These are phyloP conservation scores for Wickerhamomyces silvicola DNA, from an alignment of 805 yeast species.

Conservation along the genomic window DNA sequence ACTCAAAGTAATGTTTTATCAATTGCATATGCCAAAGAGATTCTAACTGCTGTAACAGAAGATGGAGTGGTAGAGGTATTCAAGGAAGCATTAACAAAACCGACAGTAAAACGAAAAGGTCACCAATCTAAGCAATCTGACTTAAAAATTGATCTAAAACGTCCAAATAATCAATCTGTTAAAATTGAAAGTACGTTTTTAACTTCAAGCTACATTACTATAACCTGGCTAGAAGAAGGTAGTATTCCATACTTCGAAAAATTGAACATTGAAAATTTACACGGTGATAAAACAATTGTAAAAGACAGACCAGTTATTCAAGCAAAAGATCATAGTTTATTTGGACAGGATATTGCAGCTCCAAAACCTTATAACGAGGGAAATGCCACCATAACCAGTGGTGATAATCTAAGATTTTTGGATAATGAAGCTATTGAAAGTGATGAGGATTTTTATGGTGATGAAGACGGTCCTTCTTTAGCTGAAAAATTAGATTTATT, in stretches of 20 bases:
- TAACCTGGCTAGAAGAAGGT: slow-evolving; percentile 61
- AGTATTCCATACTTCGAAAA: slow-evolving; percentile 51
- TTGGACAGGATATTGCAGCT: slow-evolving; percentile 42
- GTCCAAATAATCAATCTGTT: slow-evolving; percentile 33
- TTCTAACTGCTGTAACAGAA: slow-evolving; percentile 58
- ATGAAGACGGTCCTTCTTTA: slow-evolving; percentile 41
- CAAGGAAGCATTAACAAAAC: slow-evolving; percentile 41
- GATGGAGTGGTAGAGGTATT: slow-evolving; percentile 72
- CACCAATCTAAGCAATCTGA: slow-evolving; percentile 46
- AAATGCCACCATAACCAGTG: slow-evolving; percentile 54
- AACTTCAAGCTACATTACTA: slow-evolving; percentile 30
- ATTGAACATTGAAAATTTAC: slow-evolving; percentile 37
- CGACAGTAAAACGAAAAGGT: slow-evolving; percentile 36
- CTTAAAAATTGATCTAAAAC: slow-evolving; percentile 37
- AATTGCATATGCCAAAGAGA: slow-evolving; percentile 33
- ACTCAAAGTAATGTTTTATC: slow-evolving; percentile 55
- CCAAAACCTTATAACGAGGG: slow-evolving; percentile 55
- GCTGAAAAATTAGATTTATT: slow-evolving; percentile 47
- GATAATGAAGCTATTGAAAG: slow-evolving; percentile 40
- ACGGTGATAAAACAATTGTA: slow-evolving; percentile 16
- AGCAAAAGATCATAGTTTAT: slow-evolving; percentile 34
- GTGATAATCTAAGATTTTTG: slow-evolving; percentile 55
- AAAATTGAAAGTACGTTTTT: slow-evolving; percentile 26
- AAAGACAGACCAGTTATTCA: slow-evolving; percentile 37
- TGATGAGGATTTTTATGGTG: slow-evolving; percentile 28